phyloP scores from a whole-genome alignment of 2,329 filamentous ascomycete species.

The Trichoderma sp. region DNA sequence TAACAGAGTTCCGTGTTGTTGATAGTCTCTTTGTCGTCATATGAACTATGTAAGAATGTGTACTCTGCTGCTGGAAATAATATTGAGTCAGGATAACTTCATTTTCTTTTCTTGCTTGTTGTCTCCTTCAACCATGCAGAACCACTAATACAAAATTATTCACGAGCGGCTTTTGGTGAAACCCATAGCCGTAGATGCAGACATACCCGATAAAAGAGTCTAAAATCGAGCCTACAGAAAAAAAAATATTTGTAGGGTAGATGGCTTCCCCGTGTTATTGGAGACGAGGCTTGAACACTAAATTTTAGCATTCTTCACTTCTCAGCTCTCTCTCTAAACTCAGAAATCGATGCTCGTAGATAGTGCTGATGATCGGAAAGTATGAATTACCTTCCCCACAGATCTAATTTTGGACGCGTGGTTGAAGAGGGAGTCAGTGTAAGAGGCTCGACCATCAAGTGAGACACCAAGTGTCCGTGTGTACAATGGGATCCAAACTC shows the following conservation, averaged over 20 bases:
- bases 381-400: background rate
- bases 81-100: background rate
- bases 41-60: background rate
- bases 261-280: background rate
- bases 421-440: background rate
- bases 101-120: background rate
- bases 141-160: background rate
- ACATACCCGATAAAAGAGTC: background rate
- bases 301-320: background rate
- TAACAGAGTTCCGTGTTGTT: rapidly evolving
- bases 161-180: rapidly evolving
- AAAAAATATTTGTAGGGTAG: background rate
- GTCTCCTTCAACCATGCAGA: background rate
- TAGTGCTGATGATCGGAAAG: background rate
- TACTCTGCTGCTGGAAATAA: background rate
- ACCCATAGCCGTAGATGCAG: background rate
- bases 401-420: too few species aligned
- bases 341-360: background rate
- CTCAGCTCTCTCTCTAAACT: background rate
- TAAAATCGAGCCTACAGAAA: background rate
- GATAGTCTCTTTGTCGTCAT: rapidly evolving
- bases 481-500: too few species aligned
- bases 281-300: background rate
- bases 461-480: background rate
- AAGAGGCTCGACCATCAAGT: too few species aligned